phyloP scores from a whole-genome alignment of 2,329 filamentous ascomycete genomes.

The Beauveria australis region DNA sequence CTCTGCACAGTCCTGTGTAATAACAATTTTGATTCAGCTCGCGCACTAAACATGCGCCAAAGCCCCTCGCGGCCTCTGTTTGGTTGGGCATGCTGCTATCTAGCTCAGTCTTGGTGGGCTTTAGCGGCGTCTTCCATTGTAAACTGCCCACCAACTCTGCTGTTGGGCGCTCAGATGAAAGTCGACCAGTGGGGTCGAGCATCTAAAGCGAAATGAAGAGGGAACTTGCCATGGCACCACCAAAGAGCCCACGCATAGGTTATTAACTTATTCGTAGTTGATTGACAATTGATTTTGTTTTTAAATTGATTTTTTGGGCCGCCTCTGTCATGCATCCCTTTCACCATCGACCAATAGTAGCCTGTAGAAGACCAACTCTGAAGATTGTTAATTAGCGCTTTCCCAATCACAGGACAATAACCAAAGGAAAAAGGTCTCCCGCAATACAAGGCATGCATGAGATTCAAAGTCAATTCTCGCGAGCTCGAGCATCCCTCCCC shows the following conservation, averaged over 20 bases:
- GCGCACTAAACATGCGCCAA: neutral
- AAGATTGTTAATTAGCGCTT: neutral
- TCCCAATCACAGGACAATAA: too few species aligned
- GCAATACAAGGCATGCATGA: neutral
- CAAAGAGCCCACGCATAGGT: neutral
- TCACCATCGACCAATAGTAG: neutral
- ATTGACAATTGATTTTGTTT: neutral
- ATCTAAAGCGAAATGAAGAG: constrained; percentile 3
- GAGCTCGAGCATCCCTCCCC: too few species aligned
- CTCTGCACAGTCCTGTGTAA: neutral
- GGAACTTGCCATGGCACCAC: neutral
- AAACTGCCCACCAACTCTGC: neutral
- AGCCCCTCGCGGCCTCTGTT: neutral
- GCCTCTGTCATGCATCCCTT: neutral
- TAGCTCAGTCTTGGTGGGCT: neutral
- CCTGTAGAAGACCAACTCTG: too few species aligned
- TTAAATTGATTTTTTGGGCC: neutral
- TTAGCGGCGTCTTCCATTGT: neutral
- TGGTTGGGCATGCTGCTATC: neutral
- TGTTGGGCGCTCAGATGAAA: neutral
- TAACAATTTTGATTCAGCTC: neutral
- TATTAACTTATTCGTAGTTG: neutral
- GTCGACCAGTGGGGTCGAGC: neutral
- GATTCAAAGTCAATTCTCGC: neutral
- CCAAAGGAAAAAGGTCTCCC: too few species aligned